Percentiles rank a stretch among this genome's conserved stretches.
Conservation (phyloP, 106 monocot genomes). For the Iris macrosiphon region DNA sequence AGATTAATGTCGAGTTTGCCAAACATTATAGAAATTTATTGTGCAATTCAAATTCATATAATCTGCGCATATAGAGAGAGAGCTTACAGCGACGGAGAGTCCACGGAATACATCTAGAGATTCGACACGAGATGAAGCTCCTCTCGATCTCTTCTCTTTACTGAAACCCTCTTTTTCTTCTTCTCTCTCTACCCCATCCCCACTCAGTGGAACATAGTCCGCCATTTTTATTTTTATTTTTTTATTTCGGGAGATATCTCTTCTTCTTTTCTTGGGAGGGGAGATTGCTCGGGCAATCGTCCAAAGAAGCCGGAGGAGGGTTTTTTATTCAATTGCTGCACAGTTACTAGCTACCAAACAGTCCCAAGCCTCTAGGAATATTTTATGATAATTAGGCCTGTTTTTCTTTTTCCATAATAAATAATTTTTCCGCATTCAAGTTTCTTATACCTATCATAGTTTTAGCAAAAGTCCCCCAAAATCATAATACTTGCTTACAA, state of each 20-base stretch:
- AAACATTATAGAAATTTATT: neutral
- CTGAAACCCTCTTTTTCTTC: neutral
- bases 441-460: no score
- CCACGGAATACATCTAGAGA: conserved; percentile 53
- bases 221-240: no score
- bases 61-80: neutral
- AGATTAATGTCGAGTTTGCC: neutral
- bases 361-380: no score
- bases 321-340: no score
- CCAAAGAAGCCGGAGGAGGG: neutral
- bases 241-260: no score
- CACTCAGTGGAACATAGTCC: conserved; percentile 33
- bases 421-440: no score
- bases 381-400: no score
- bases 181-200: conserved; percentile 3
- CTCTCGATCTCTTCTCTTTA: neutral
- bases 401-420: no score
- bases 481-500: no score
- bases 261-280: no score
- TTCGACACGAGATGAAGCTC: conserved; percentile 18
- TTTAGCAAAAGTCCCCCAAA: no score
- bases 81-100: conserved; percentile 43
- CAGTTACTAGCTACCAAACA: no score
- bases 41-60: neutral
- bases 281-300: neutral